Conservation (phyloP, 2,329 filamentous ascomycete species). For the Gaeumannomyces tritici region DNA sequence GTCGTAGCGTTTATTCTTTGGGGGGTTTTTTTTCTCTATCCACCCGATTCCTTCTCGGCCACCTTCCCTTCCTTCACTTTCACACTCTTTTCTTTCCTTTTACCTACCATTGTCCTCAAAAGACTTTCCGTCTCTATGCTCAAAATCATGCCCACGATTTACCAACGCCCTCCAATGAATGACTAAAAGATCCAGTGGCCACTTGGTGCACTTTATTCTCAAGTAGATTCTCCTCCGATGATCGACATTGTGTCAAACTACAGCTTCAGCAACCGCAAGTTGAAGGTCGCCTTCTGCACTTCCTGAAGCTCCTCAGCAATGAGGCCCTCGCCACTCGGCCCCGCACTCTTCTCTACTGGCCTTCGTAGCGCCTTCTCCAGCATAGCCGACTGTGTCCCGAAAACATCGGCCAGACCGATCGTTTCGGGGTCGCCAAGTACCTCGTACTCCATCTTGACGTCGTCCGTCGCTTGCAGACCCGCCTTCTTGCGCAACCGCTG, state of each 20-base stretch:
- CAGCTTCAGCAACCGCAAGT: slow-evolving; percentile 63
- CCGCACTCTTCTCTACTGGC: slow-evolving; percentile 49
- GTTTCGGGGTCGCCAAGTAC: slow-evolving; percentile 71
- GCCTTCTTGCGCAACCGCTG: slow-evolving; percentile 92
- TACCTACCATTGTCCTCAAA: background rate
- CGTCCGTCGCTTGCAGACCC: slow-evolving; percentile 81
- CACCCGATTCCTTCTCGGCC: background rate
- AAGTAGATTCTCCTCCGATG: slow-evolving; percentile 20
- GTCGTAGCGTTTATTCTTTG: background rate
- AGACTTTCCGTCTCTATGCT: background rate
- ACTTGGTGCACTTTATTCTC: background rate
- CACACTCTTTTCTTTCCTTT: background rate
- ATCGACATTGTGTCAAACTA: slow-evolving; percentile 19
- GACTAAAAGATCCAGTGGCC: background rate
- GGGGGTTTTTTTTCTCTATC: background rate
- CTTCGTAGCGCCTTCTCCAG: slow-evolving; percentile 73
- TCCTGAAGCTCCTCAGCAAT: slow-evolving; percentile 7
- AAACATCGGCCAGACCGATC: slow-evolving; percentile 61
- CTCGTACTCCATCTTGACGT: slow-evolving; percentile 89
- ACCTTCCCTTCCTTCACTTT: slow-evolving; percentile 3
- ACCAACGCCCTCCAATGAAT: background rate
- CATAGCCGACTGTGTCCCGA: slow-evolving; percentile 54
- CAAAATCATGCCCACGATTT: slow-evolving; percentile 2
- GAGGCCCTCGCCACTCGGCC: background rate
- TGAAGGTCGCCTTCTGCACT: slow-evolving; percentile 11